A percentile compares a stretch with the other conserved stretches of the same genome.
phyloP scores from a whole-genome alignment of 805 yeast genomes.

The Candida tallmaniae region DNA sequence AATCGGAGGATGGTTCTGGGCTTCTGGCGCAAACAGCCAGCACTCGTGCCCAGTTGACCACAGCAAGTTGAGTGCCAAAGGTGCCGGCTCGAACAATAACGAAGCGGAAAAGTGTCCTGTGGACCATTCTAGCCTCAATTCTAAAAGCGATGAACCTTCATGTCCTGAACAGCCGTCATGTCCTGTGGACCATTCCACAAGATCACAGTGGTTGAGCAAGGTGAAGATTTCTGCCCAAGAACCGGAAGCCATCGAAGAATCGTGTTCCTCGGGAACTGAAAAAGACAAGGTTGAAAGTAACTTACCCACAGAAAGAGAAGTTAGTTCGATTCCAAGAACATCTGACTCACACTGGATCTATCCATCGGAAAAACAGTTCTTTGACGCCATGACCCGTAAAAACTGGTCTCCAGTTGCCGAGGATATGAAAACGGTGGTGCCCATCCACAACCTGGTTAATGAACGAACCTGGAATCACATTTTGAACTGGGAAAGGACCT shows the following conservation, averaged over 20 bases:
- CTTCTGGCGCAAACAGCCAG: no score
- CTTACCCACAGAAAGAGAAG: constrained; percentile 69
- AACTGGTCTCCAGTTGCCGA: constrained; percentile 76
- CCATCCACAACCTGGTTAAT: constrained; percentile 90
- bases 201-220: constrained; percentile 34
- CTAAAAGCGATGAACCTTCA: no score
- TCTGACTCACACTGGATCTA: constrained; percentile 76
- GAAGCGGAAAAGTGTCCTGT: constrained; percentile 2
- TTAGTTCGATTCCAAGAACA: constrained; percentile 81
- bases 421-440: constrained; percentile 89
- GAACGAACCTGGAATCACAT: constrained; percentile 91
- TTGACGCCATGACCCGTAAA: constrained; percentile 88
- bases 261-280: constrained; percentile 14
- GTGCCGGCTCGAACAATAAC: background rate
- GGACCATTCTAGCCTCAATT: background rate
- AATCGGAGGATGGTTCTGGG: constrained; percentile 8
- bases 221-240: constrained; percentile 27
- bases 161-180: constrained; percentile 23
- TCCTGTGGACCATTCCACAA: constrained; percentile 23
- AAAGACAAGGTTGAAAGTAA: constrained; percentile 34
- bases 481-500: constrained; percentile 68
- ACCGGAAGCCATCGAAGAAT: constrained; percentile 36
- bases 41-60: no score
- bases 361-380: constrained; percentile 94
- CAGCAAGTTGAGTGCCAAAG: background rate